Evolutionary conservation across 2,329 filamentous ascomycete genomes (phyloP).

Genomic region (Knoxdaviesia proteae): DNA sequence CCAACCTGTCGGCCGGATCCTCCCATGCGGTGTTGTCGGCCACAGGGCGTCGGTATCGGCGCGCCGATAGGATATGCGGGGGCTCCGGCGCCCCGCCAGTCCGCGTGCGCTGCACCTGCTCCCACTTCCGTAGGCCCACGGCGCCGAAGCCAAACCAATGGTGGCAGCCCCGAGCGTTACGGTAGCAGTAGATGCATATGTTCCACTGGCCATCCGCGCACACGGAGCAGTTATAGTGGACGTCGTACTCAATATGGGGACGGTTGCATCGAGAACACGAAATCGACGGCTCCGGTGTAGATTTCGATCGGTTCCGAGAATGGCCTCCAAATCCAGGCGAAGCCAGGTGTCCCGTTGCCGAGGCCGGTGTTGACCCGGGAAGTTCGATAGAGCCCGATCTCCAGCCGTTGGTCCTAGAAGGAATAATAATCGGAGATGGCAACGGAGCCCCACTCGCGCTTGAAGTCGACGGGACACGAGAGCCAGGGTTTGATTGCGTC

Average conservation of each 20-base stretch:
- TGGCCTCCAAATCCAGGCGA: too few species aligned
- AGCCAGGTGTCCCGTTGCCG: too few species aligned
- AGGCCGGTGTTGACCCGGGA: too few species aligned
- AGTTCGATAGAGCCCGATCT: too few species aligned
- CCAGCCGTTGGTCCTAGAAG: too few species aligned
- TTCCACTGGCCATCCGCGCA: slow-evolving; percentile 57
- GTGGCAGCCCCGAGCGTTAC: slow-evolving; percentile 52
- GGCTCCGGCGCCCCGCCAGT: slow-evolving; percentile 10
- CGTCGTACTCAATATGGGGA: slow-evolving; percentile 57
- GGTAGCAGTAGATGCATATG: slow-evolving; percentile 66
- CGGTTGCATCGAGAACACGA: slow-evolving; percentile 51
- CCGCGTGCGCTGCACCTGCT: slow-evolving; percentile 21
- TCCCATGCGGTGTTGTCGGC: slow-evolving; percentile 31
- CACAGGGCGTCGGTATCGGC: slow-evolving; percentile 29
- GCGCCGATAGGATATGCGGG: slow-evolving; percentile 37
- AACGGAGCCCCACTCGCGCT: too few species aligned
- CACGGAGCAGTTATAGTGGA: slow-evolving; percentile 63
- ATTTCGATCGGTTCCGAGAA: too few species aligned
- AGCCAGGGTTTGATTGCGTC: too few species aligned
- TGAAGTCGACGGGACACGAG: too few species aligned
- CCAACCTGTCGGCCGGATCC: slow-evolving; percentile 44
- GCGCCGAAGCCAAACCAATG: slow-evolving; percentile 81
- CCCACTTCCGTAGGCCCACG: slow-evolving; percentile 47
- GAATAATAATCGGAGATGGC: too few species aligned
- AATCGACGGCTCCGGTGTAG: slow-evolving; percentile 42